Evolutionary conservation across 2,329 filamentous ascomycete genomes (phyloP).

Genomic region (Didymosphaeria variabile): DNA sequence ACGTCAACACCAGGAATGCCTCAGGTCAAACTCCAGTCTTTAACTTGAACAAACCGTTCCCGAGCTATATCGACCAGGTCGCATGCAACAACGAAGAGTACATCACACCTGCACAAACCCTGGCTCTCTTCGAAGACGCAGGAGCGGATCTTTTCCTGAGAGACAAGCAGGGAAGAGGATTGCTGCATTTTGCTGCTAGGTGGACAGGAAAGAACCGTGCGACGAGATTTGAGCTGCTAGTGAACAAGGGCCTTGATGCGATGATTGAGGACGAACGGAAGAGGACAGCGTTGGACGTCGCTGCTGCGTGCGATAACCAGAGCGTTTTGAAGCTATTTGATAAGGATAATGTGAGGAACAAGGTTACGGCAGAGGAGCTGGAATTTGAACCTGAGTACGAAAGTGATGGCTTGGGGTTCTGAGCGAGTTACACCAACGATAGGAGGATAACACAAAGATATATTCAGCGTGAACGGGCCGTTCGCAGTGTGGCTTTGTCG

Average conservation of each 20-base stretch:
- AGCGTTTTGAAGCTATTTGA: conserved; percentile 24
- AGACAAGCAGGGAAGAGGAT: conserved; percentile 11
- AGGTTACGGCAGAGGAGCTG: neutral
- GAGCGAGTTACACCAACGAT: neutral
- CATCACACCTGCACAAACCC: neutral
- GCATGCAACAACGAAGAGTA: neutral
- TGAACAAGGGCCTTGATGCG: conserved; percentile 25
- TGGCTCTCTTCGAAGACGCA: conserved; percentile 11
- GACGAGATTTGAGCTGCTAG: conserved; percentile 21
- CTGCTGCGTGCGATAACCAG: conserved; percentile 22
- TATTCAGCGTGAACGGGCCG: too few species aligned
- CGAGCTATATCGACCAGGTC: too few species aligned
- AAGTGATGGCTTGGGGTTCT: neutral
- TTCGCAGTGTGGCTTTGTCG: too few species aligned
- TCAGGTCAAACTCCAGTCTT: conserved; percentile 29
- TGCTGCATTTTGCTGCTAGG: conserved; percentile 19
- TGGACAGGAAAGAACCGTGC: neutral
- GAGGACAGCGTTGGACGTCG: conserved; percentile 28
- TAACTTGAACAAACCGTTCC: conserved; percentile 11
- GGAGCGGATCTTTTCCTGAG: conserved; percentile 19
- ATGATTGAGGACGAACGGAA: conserved; percentile 21
- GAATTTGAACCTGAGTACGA: neutral
- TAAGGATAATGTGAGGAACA: conserved; percentile 6
- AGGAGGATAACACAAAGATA: too few species aligned
- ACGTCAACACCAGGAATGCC: conserved; percentile 25